Evolutionary conservation across 345 rosid genomes (phyloP), one percentile per base, ranked within the genome.

Genomic region (Aurinia saxatilis): DNA sequence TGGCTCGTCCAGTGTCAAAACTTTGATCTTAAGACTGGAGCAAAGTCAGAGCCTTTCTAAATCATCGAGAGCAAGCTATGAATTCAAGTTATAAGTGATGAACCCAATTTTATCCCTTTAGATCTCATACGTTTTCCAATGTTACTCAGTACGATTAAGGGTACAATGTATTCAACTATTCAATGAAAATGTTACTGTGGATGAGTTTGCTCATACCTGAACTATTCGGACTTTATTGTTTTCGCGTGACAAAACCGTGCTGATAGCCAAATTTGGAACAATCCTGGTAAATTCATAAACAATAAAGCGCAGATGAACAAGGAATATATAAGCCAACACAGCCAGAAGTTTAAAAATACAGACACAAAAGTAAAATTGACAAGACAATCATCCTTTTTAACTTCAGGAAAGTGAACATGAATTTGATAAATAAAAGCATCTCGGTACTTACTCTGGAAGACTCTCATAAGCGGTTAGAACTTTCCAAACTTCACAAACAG

Each of bases 401-500:
- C 16, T 18, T 44, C 15, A 27, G 17, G 50, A 67, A 19, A 19
- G 10, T 21, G 31, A 40, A 19, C 13, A 13, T 10, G 5, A 4
- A 8, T 45, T 17, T 66, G 57, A 67, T 10, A 8, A 16, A 23
- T 16, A 47, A 39, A 30, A 7, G 15, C 38, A 34, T 51, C 7
- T 41, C 8, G 0, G 61, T 57, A 60, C 82, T 68, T 81, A 92
- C 99, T 92, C 99, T 15, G 99, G 95, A 74, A 89, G 97, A 73
- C 84, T 92, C 78, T 89, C 95, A 60, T 92, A 92, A 71, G 88
- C 78, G 49, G 97, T 89, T 71, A 92, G 73, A 70, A 89, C 82
- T 67, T 82, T 89, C 99, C 99, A 92, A 54, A 92, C 97, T 75
- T 89, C 93, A 49, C 80, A 85, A 70, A 85, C 91, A 61, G 91